phyloP scores from a whole-genome alignment of 306 rosid species.

The Purshia tridentata region DNA sequence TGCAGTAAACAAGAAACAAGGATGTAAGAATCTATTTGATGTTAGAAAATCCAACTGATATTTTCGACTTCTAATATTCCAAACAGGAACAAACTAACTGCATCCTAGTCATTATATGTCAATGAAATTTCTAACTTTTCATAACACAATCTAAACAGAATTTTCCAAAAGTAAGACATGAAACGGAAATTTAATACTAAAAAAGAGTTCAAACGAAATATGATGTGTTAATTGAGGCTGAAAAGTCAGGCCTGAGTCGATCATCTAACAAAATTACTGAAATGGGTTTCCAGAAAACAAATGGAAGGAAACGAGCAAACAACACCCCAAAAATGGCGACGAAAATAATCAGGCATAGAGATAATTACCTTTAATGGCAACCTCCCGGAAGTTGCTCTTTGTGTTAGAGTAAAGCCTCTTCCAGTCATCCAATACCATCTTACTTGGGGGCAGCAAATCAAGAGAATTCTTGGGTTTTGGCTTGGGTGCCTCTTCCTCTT shows the following conservation, averaged over 20 bases:
- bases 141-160: not conserved
- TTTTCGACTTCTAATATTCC: not conserved
- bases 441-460: conserved; percentile 87
- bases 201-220: too few relatives aligned
- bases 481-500: conserved; percentile 81
- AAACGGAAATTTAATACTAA: not conserved
- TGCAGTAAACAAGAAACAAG: conserved; percentile 24
- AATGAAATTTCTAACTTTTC: too few relatives aligned
- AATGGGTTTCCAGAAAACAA: too few relatives aligned
- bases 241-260: not conserved
- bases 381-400: conserved; percentile 90
- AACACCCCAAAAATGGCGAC: too few relatives aligned
- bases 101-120: not conserved
- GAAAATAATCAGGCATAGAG: not conserved
- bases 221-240: not conserved
- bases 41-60: not conserved
- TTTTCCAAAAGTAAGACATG: not conserved
- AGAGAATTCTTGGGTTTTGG: conserved; percentile 88
- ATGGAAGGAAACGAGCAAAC: not conserved
- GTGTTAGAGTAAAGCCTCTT: conserved; percentile 91
- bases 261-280: too few relatives aligned
- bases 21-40: not conserved
- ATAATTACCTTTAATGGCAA: conserved; percentile 75
- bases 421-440: conserved; percentile 92
- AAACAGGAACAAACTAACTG: not conserved